A percentile compares a stretch with the other conserved stretches of the same genome.
Conservation (phyloP, 73 alveolate genomes). For the Breviolum minutum region DNA sequence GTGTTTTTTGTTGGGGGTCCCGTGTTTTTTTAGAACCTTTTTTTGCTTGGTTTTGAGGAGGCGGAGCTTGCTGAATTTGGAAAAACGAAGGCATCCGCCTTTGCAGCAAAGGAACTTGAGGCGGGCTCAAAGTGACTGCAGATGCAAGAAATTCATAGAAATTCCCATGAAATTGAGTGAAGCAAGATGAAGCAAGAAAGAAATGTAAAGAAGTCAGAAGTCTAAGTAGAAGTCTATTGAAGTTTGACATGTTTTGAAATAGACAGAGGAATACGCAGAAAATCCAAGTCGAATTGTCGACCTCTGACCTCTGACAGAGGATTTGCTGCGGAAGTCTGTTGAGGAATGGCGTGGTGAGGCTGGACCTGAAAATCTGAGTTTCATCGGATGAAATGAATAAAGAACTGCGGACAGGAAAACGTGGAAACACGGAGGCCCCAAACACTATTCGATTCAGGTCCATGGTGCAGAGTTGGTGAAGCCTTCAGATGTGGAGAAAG, state of each 20-base stretch:
- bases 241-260: too few species aligned
- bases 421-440: background rate
- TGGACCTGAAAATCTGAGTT: background rate
- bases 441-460: background rate
- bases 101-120: slow-evolving; percentile 50
- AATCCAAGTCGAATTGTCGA: background rate
- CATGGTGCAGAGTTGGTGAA: slow-evolving; percentile 63
- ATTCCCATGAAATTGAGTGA: too few species aligned
- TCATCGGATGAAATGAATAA: background rate
- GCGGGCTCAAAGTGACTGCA: slow-evolving; percentile 4
- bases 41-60: too few species aligned
- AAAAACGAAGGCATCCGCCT: background rate
- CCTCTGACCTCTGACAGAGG: background rate
- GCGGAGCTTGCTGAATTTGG: slow-evolving; percentile 43
- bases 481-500: slow-evolving; percentile 48
- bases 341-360: slow-evolving; percentile 68
- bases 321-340: slow-evolving; percentile 26
- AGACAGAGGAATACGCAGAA: too few species aligned
- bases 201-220: too few species aligned
- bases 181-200: too few species aligned
- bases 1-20: too few species aligned
- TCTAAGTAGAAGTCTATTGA: too few species aligned
- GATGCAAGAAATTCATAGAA: too few species aligned
- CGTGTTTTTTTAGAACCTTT: too few species aligned
- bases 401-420: too few species aligned